These are phyloP conservation scores for Trichoderma lentiforme DNA, from an alignment of 2,329 filamentous ascomycete genomes.

Conservation along the genomic window DNA sequence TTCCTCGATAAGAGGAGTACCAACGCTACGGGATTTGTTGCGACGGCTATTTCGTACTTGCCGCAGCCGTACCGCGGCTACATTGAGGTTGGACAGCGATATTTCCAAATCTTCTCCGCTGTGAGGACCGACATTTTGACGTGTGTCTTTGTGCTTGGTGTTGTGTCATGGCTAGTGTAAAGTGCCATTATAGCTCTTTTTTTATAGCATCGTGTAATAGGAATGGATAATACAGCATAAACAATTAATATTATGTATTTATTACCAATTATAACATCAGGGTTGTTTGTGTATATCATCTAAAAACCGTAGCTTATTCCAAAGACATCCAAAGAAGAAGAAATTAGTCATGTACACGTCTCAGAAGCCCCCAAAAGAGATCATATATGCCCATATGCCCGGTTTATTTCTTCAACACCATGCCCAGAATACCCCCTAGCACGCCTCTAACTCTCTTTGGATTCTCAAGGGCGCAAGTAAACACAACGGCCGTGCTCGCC, in stretches of 20 bases:
- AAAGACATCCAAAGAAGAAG: background rate
- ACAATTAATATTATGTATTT: background rate
- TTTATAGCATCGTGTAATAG: background rate
- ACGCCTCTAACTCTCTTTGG: constrained; percentile 63
- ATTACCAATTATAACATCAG: background rate
- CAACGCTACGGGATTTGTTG: constrained; percentile 60
- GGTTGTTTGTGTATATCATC: background rate
- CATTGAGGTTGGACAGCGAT: constrained; percentile 58
- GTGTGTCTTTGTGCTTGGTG: constrained; percentile 71
- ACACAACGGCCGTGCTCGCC: constrained; percentile 64
- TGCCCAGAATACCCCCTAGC: constrained; percentile 57
- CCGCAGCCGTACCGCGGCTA: constrained; percentile 63
- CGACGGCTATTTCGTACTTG: constrained; percentile 61
- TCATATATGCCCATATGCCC: background rate
- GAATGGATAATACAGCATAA: background rate
- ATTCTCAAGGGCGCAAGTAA: constrained; percentile 63
- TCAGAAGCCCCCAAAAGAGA: background rate
- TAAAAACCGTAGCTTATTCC: background rate
- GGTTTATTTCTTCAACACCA: constrained; percentile 42
- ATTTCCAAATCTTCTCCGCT: constrained; percentile 68
- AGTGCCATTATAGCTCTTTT: background rate
- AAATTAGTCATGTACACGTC: background rate
- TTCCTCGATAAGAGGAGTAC: constrained; percentile 62
- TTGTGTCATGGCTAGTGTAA: constrained; percentile 42
- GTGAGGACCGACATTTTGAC: constrained; percentile 71